These are phyloP conservation scores for Boletus sp. DNA, from an alignment of 1,284 basidiomycete genomes.

Conservation along the genomic window DNA sequence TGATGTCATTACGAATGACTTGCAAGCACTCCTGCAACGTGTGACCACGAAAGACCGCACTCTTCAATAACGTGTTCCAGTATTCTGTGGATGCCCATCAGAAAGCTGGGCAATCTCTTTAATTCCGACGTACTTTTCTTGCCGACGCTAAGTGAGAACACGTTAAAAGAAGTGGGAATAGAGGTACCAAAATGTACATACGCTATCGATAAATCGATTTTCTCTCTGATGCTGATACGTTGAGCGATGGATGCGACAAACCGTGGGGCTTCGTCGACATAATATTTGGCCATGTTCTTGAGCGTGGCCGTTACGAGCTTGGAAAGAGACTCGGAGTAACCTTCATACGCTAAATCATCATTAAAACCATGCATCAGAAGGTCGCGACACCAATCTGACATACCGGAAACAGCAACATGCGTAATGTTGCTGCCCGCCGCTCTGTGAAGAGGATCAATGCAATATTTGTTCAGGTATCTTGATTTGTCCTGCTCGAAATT, in stretches of 20 bases:
- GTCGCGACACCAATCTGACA: neutral
- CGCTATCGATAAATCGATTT: conserved; percentile 21
- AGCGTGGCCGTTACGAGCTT: conserved; percentile 4
- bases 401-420: conserved; percentile 12
- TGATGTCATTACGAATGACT: conserved; percentile 26
- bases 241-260: conserved; percentile 17
- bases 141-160: too few relatives aligned
- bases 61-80: conserved; percentile 26
- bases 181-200: neutral
- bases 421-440: conserved; percentile 2
- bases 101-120: neutral
- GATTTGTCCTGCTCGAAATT: neutral
- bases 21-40: conserved; percentile 21
- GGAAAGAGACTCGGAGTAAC: conserved; percentile 2
- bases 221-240: conserved; percentile 20
- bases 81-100: conserved; percentile 21
- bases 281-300: conserved; percentile 4
- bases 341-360: neutral
- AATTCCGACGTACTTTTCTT: conserved; percentile 12
- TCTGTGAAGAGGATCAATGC: neutral
- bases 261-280: conserved; percentile 4
- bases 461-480: conserved; percentile 4
- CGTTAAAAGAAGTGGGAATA: neutral
- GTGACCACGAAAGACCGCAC: conserved; percentile 20
- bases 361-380: neutral